Conservation (phyloP, 768 basidiomycete genomes). For the Mycena vulgaris region DNA sequence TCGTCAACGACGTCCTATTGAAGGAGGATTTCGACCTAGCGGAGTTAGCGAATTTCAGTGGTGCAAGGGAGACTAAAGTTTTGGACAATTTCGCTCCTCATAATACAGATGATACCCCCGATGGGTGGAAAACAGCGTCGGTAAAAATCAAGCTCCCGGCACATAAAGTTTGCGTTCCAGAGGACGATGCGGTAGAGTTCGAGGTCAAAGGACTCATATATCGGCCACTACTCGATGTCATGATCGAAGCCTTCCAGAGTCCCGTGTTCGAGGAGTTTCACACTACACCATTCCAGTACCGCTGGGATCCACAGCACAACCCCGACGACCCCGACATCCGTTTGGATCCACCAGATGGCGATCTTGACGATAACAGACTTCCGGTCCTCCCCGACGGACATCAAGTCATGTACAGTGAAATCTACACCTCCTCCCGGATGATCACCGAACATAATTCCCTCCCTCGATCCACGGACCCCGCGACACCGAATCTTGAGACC, state of each 20-base stretch:
- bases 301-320: constrained; percentile 24
- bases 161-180: constrained; percentile 34
- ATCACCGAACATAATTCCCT: constrained; percentile 30
- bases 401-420: constrained; percentile 41
- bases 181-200: no score
- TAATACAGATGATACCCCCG: background rate
- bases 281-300: constrained; percentile 33
- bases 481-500: constrained; percentile 35
- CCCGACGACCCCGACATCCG: constrained; percentile 4
- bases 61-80: constrained; percentile 31
- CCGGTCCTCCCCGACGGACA: constrained; percentile 17
- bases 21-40: constrained; percentile 42
- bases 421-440: constrained; percentile 41
- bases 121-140: constrained; percentile 43
- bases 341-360: background rate
- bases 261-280: constrained; percentile 21
- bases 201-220: no score
- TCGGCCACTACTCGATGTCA: no score
- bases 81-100: constrained; percentile 30
- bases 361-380: constrained; percentile 4
- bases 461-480: constrained; percentile 4
- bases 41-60: constrained; percentile 43
- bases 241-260: constrained; percentile 27
- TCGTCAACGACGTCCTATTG: constrained; percentile 47
- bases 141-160: constrained; percentile 44